Conservation (phyloP, 371 early-diverging fungal genomes). For the Mycotypha africana region DNA sequence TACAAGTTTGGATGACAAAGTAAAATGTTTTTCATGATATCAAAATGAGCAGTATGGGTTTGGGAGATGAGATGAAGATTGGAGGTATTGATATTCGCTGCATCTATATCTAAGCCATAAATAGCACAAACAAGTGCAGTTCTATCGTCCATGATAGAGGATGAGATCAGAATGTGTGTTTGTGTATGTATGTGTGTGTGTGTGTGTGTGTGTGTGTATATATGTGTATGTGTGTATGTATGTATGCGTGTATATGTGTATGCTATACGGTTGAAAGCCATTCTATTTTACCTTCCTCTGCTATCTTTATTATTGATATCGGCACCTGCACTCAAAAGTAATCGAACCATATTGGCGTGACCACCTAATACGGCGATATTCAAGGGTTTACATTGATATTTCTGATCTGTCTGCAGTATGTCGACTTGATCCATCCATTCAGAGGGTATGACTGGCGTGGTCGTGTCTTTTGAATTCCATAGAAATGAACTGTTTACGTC, state of each 20-base stretch:
- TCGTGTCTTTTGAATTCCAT: constrained; percentile 46
- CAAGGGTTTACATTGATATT: constrained; percentile 56
- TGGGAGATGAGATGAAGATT: constrained; percentile 57
- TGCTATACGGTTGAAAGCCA: too few species aligned
- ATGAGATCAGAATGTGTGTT: not conserved
- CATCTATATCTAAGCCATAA: constrained; percentile 54
- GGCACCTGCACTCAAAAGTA: constrained; percentile 58
- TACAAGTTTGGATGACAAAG: constrained; percentile 50
- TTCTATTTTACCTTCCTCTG: constrained; percentile 51
- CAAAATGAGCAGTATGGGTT: constrained; percentile 49
- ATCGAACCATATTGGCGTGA: constrained; percentile 51
- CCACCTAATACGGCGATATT: constrained; percentile 69
- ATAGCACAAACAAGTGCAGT: constrained; percentile 54
- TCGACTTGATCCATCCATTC: constrained; percentile 26
- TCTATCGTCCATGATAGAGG: constrained; percentile 18
- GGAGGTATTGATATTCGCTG: constrained; percentile 48
- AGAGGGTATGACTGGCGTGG: constrained; percentile 36
- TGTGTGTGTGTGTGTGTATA: too few species aligned
- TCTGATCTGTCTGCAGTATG: constrained; percentile 29
- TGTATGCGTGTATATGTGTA: too few species aligned
- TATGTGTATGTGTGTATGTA: too few species aligned
- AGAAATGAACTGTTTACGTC: constrained; percentile 49
- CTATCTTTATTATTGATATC: constrained; percentile 62
- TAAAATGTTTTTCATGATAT: constrained; percentile 53
- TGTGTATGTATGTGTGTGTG: too few species aligned